Conservation (phyloP, 371 early-diverging fungal species). For the Haplosporangium sp. region DNA sequence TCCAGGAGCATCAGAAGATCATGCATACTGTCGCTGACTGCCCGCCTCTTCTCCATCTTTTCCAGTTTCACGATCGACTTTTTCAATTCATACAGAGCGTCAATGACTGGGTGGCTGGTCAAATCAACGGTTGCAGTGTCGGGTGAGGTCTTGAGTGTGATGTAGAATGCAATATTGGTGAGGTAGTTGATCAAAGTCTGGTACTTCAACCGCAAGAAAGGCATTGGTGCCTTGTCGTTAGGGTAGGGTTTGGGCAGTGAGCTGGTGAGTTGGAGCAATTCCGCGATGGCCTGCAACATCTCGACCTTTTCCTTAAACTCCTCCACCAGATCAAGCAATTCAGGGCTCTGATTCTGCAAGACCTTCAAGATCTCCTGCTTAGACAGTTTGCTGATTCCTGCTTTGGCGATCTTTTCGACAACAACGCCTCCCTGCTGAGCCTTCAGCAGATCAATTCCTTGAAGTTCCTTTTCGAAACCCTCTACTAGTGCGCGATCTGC, state of each 20-base stretch:
- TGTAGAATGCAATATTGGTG: constrained; percentile 90
- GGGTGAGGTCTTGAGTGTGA: constrained; percentile 79
- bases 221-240: constrained; percentile 60
- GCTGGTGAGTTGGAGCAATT: constrained; percentile 42
- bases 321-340: constrained; percentile 79
- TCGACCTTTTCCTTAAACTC: constrained; percentile 77
- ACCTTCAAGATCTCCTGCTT: constrained; percentile 76
- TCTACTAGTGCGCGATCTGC: constrained; percentile 60
- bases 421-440: constrained; percentile 47
- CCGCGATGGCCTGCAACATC: constrained; percentile 53
- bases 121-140: constrained; percentile 61
- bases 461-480: constrained; percentile 67
- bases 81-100: constrained; percentile 77
- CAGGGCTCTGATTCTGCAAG: constrained; percentile 84
- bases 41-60: constrained; percentile 66
- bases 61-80: constrained; percentile 79
- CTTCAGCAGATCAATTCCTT: constrained; percentile 59
- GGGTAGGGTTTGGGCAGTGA: constrained; percentile 54
- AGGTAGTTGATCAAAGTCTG: constrained; percentile 79
- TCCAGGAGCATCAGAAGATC: constrained; percentile 53
- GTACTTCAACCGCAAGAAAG: constrained; percentile 61
- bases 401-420: constrained; percentile 58
- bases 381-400: constrained; percentile 66
- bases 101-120: constrained; percentile 87
- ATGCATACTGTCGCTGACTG: constrained; percentile 52